Conservation (phyloP, 1,139 yeast species). For the Petasospora fabianii region DNA sequence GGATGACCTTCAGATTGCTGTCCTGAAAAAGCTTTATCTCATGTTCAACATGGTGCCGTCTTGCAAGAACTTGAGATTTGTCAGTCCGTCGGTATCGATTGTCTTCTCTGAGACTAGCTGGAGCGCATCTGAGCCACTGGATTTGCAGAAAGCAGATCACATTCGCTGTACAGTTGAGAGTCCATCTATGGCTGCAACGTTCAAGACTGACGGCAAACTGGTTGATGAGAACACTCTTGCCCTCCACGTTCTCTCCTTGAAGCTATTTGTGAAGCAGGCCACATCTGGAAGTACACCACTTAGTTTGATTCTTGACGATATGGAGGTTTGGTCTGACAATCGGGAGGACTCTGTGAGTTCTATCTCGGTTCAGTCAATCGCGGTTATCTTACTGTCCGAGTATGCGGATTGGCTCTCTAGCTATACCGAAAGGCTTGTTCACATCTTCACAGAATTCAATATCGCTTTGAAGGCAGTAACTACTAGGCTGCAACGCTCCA, state of each 20-base stretch:
- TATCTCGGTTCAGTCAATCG: slow-evolving; percentile 33
- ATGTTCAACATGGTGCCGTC: slow-evolving; percentile 37
- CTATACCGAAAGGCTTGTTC: slow-evolving; percentile 28
- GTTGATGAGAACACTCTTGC: slow-evolving; percentile 14
- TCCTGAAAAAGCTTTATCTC: slow-evolving; percentile 42
- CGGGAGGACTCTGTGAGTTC: slow-evolving; percentile 33
- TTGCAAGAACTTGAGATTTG: slow-evolving; percentile 46
- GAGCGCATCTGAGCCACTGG: slow-evolving; percentile 5
- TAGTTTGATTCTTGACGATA: slow-evolving; percentile 28
- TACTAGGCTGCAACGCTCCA: slow-evolving; percentile 25
- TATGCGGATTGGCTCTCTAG: slow-evolving; percentile 39
- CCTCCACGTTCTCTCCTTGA: slow-evolving; percentile 13
- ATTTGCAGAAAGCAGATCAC: slow-evolving; percentile 9
- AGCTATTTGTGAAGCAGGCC: slow-evolving; percentile 3
- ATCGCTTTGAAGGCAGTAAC: slow-evolving; percentile 4
- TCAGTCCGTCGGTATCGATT: slow-evolving; percentile 37
- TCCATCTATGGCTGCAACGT: slow-evolving; percentile 20
- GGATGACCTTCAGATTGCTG: slow-evolving; percentile 64
- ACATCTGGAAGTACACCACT: slow-evolving; percentile 16
- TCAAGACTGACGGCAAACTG: slow-evolving; percentile 2
- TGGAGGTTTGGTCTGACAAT: slow-evolving; percentile 42
- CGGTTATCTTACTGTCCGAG: slow-evolving; percentile 33
- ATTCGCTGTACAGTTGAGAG: slow-evolving; percentile 8
- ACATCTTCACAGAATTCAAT: slow-evolving; percentile 28
- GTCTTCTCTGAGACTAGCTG: slow-evolving; percentile 13